These are phyloP conservation scores for Thalassiosira profunda DNA, from an alignment of 108 stramenopile species.

Conservation along the genomic window DNA sequence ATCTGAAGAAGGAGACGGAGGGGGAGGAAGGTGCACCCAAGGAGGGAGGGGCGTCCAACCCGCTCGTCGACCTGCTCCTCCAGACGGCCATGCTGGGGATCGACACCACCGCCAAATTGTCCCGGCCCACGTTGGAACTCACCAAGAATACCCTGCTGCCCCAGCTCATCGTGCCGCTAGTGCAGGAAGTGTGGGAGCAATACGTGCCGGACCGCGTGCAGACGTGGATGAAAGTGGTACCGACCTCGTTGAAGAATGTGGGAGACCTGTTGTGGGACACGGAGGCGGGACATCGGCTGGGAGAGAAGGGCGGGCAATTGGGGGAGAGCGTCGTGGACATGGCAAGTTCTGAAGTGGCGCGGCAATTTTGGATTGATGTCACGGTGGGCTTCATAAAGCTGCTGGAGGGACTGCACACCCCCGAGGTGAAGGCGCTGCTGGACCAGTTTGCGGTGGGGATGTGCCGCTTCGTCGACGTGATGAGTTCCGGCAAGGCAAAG, in stretches of 20 bases:
- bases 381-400: slow-evolving; percentile 67
- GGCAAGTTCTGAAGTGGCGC: slow-evolving; percentile 49
- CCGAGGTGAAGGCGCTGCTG: slow-evolving; percentile 61
- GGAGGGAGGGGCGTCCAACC: too few species aligned
- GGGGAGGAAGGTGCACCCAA: too few species aligned
- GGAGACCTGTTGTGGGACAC: slow-evolving; percentile 31
- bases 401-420: slow-evolving; percentile 72
- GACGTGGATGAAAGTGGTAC: slow-evolving; percentile 42
- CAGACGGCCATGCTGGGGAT: slow-evolving; percentile 45
- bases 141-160: slow-evolving; percentile 29
- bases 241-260: slow-evolving; percentile 28
- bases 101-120: slow-evolving; percentile 41
- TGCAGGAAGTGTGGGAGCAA: slow-evolving; percentile 28
- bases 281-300: slow-evolving; percentile 29
- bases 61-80: slow-evolving; percentile 30
- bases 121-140: slow-evolving; percentile 28
- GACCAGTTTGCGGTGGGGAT: slow-evolving; percentile 63
- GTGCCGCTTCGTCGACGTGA: slow-evolving; percentile 66
- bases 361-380: slow-evolving; percentile 72
- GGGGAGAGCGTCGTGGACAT: slow-evolving; percentile 53
- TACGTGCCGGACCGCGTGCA: slow-evolving; percentile 38
- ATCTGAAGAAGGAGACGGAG: too few species aligned
- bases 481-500: slow-evolving; percentile 63
- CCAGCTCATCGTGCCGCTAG: slow-evolving; percentile 28
- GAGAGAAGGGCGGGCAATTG: slow-evolving; percentile 14